Evolutionary conservation across 805 yeast genomes (phyloP).

Genomic region (Sugiyamaella chiloensis): DNA sequence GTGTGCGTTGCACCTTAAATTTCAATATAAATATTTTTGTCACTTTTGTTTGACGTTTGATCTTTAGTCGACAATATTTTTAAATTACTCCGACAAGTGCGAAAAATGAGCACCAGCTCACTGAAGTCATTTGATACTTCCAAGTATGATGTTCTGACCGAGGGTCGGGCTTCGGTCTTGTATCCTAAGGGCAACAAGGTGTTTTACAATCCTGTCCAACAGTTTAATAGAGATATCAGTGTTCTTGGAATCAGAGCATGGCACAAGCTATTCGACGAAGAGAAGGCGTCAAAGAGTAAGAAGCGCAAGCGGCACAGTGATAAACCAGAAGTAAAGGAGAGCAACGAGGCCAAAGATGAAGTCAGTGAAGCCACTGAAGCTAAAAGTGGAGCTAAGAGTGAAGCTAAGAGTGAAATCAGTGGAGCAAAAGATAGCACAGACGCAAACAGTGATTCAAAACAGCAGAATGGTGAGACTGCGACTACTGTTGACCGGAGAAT

Average conservation of each 20-base stretch:
- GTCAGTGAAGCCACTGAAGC: constrained; percentile 6
- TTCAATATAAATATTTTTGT: too few species aligned
- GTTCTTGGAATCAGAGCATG: constrained; percentile 84
- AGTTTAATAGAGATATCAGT: constrained; percentile 89
- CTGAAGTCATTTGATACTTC: constrained; percentile 10
- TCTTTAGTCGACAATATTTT: too few species aligned
- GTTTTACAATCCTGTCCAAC: constrained; percentile 95
- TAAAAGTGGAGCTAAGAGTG: constrained; percentile 5
- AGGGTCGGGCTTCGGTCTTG: constrained; percentile 81
- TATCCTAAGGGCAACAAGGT: constrained; percentile 81
- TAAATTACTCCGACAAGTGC: too few species aligned
- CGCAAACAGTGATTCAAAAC: not conserved
- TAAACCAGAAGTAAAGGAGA: too few species aligned
- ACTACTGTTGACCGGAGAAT: constrained; percentile 13
- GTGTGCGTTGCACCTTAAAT: too few species aligned
- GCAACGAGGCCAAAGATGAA: not conserved
- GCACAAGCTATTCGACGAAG: constrained; percentile 50
- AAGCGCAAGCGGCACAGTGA: constrained; percentile 19
- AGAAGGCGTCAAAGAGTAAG: constrained; percentile 1
- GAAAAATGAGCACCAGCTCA: constrained; percentile 1
- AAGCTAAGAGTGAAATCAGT: constrained; percentile 8
- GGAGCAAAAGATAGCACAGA: not conserved
- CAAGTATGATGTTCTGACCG: constrained; percentile 38
- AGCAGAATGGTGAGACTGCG: constrained; percentile 18
- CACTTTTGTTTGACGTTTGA: too few species aligned